phyloP scores from a whole-genome alignment of 306 rosid species.

The Trifolium subterraneum region DNA sequence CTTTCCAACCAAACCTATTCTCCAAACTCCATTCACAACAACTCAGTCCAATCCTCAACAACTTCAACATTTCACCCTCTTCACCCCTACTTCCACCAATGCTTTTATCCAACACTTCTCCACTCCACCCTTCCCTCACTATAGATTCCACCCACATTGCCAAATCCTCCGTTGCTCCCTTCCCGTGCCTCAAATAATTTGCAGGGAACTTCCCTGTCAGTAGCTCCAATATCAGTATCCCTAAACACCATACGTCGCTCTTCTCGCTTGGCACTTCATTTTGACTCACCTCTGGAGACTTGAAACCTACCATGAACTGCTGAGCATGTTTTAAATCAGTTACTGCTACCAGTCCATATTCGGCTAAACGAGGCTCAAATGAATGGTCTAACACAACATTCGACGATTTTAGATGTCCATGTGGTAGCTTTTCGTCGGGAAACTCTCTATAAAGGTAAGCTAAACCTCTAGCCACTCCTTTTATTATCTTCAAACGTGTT shows the following conservation, averaged over 20 bases:
- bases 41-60: slow-evolving; percentile 71
- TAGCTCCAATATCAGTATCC: slow-evolving; percentile 70
- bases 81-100: slow-evolving; percentile 49
- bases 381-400: slow-evolving; percentile 63
- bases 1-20: slow-evolving; percentile 64
- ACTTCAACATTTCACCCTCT: slow-evolving; percentile 69
- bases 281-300: slow-evolving; percentile 64
- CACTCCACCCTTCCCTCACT: slow-evolving; percentile 76
- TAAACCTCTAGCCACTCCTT: slow-evolving; percentile 76
- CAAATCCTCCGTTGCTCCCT: slow-evolving; percentile 54
- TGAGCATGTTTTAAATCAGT: slow-evolving; percentile 61
- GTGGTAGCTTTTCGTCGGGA: slow-evolving; percentile 49
- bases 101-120: slow-evolving; percentile 67
- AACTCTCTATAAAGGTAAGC: slow-evolving; percentile 64
- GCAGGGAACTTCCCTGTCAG: slow-evolving; percentile 76
- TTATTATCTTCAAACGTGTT: slow-evolving; percentile 73
- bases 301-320: slow-evolving; percentile 64
- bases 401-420: slow-evolving; percentile 92
- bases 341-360: slow-evolving; percentile 59
- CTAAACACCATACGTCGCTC: slow-evolving; percentile 77
- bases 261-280: slow-evolving; percentile 35
- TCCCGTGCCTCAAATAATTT: slow-evolving; percentile 58
- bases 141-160: slow-evolving; percentile 72
- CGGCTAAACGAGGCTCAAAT: slow-evolving; percentile 58
- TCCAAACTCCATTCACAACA: slow-evolving; percentile 65